Conservation (phyloP, 345 rosid species). For the Litchi chinensis region DNA sequence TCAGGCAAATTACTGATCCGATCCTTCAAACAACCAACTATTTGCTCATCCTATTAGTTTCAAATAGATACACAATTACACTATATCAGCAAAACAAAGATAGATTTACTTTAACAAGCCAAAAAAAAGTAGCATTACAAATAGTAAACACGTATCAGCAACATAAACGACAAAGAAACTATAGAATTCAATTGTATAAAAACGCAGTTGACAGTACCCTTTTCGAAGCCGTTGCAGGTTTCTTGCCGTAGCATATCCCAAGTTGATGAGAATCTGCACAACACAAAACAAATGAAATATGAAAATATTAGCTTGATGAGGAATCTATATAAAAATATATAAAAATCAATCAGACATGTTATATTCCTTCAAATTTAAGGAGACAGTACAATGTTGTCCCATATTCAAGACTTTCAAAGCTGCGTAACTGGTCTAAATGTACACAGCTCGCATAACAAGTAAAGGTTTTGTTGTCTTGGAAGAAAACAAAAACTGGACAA, state of each 20-base stretch:
- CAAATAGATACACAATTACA: neutral
- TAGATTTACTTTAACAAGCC: neutral
- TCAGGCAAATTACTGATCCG: slow-evolving; percentile 15
- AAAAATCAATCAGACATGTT: neutral
- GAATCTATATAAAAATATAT: neutral
- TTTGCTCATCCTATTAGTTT: neutral
- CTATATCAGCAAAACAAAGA: neutral
- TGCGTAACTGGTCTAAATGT: neutral
- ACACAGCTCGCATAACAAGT: no score
- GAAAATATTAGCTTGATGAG: neutral
- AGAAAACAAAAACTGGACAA: neutral
- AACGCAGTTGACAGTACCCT: neutral
- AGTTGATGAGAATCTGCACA: neutral
- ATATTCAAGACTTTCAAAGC: neutral
- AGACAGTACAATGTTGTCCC: slow-evolving; percentile 4
- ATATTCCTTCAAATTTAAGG: neutral
- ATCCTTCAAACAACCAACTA: neutral
- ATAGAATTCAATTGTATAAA: no score
- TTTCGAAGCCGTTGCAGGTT: neutral
- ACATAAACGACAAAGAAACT: no score
- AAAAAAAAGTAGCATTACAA: no score
- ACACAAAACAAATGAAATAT: neutral
- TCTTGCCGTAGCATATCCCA: neutral
- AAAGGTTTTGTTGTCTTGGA: no score
- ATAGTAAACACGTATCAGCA: no score